Evolutionary conservation across 2,329 filamentous ascomycete genomes (phyloP), one percentile per base, ranked within the genome.

Genomic region (Penicillium sp.): DNA sequence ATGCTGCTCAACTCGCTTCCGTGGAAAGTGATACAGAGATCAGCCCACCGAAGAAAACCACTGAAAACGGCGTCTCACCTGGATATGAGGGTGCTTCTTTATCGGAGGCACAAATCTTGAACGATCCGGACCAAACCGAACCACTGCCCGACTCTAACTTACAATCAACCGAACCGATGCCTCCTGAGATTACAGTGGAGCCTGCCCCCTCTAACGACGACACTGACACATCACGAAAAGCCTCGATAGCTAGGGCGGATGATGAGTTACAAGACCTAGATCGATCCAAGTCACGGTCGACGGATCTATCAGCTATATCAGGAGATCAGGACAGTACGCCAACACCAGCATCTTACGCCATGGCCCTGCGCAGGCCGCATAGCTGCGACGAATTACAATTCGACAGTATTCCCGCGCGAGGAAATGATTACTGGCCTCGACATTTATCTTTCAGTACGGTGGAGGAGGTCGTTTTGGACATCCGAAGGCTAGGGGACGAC

Each of bases 371-470:
- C 19, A 76, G 77, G 29, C 71, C 76, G 6, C 76, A 75, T 61
- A 81, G 79, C 58, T 73, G 69, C 49, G 63, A 68, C 56, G 70
- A 73, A n/a, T 62, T 78, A 26, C 60, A 60, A 13, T 41, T 57
- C 6, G 67, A 72, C 26, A 62, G 64, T 21, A 59, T 66, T 15
- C 55, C 60, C 15, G 58, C 69, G 9, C 65, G 68, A 29, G 62
- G 64, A 38, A 71, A 76, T 49, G 66, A 71, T 35, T 67, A 73
- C 21, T 81, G 76, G 66, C 73, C 77, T 13, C 75, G 80, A 7
- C 79, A 78, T 63, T 64, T 82, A 54, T 83, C 81, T 1, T 83
- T 82, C 64, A 82, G 79, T 65, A 74, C 75, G n/a, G 78, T 82
- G 23, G 79, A 82, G 66, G 79, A 81, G 61, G 75, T 79, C 1